Base-by-base conservation (phyloP, 345 rosid genomes). In the Odontarrhena argentea region DNA sequence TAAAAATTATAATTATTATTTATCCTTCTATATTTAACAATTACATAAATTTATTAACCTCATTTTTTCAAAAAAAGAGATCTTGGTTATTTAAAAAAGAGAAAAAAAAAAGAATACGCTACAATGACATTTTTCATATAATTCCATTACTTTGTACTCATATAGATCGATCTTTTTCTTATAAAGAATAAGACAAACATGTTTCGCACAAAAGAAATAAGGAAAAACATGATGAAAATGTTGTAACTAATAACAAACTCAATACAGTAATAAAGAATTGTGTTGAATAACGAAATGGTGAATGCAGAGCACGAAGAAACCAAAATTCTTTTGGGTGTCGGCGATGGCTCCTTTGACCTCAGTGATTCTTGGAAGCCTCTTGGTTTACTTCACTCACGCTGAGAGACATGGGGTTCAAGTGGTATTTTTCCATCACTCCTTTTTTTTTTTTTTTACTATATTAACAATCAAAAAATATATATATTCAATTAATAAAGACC, bases 361-460 rank as follows among this genome's bases (percentile, higher is more conserved):
- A 2, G 88, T 94, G 18, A 68, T 94, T 47, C 65, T 94, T 67
- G 99, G 96, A 57, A 94, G 97, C 73, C 47, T 91, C 14, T 86
- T 94, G 57, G 97, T 85, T 48, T 89, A 86, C 70, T 65, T 91
- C 70, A 82, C 92, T 14, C 90, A 87, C 51, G 99, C 97, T 25
- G 99, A 94, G 77, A 91, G 74, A 75, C 96, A 91, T 71, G 99
- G 97, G 26, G 90, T 94, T 48, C 88, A 82, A 83, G 99, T 94
- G 96, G 99, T 88, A 53, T 59, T 67, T 13, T 26, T 43, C 47
- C 2, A 32, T 49, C 30, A 18, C 7, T 57, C 42, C 3, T 47
- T 55, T 45, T 8, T 22, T 6, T 22, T 6, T 55, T 52, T 45
- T 8, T 22, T 46, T 15, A 13, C 24, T 32, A 9, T 11, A 6